Base-by-base conservation (phyloP, 495 filamentous ascomycete species). In the Annulohypoxylon moriforme region DNA sequence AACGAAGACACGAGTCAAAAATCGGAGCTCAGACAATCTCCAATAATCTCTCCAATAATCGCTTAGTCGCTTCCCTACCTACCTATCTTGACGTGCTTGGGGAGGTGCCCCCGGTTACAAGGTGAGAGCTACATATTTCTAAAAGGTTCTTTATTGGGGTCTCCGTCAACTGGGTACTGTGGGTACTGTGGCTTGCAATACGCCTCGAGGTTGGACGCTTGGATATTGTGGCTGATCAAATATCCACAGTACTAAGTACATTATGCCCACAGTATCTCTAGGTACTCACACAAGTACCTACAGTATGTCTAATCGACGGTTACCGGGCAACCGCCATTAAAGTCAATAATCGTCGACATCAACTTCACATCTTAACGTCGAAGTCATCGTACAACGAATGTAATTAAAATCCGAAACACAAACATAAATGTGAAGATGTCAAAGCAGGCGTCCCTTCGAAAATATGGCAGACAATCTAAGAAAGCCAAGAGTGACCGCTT, bases 381-480 rank as follows among this genome's bases (percentile, higher is more conserved):
- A 49, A 58, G 64, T 68, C 60, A 36, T 66, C 50, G 58, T 46
- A 59, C 44, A 33, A 58, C 62, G 44, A 38, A 68, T 56, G 18
- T 29, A 33, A 63, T 11, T 24, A n/a, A 6, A 27, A 18, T 31
- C 16, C 36, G 56, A 68, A 18, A 16, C 0, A 8, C 14, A 4
- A 55, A 24, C 25, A 64, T 25, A 1, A 24, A 57, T 27, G 47
- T 7, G 16, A 73, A 60, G 14, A 81, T 83, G 80, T 61, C 80
- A 24, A 77, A 75, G 29, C 67, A 77, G 44, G 68, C 72, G 6
- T 76, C 76, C 29, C 55, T 77, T 13, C 79, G 83, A 7, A 82
- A 79, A 75, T 85, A 85, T 70, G 83, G 83, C 42, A 84, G 80
- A 57, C 74, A 77, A 29, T 66, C 62, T 29, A 81, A 68, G 33